phyloP scores from a whole-genome alignment of 371 early-diverging fungal species.

The Mucor velutinosus region DNA sequence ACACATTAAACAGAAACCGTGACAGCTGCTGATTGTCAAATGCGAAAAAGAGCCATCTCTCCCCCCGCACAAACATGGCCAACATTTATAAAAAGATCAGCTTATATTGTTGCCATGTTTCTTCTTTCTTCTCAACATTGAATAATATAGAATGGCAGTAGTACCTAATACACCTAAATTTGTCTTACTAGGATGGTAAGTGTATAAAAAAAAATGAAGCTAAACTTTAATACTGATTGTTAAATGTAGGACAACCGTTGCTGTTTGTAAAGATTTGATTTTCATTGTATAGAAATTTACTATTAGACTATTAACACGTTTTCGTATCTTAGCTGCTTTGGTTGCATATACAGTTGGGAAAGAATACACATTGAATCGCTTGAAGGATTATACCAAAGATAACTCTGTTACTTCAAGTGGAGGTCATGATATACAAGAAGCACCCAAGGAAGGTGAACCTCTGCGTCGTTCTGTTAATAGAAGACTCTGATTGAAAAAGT shows the following conservation, averaged over 20 bases:
- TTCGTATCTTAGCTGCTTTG: slow-evolving; percentile 20
- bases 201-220: background rate
- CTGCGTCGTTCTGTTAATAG: slow-evolving; percentile 30
- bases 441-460: slow-evolving; percentile 13
- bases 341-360: slow-evolving; percentile 20
- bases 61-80: background rate
- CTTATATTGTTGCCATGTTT: background rate
- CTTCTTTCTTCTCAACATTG: background rate
- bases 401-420: slow-evolving; percentile 31
- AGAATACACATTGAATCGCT: slow-evolving; percentile 22
- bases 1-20: background rate
- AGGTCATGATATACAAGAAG: slow-evolving; percentile 1
- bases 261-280: slow-evolving; percentile 17
- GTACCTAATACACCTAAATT: slow-evolving; percentile 24
- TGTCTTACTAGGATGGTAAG: slow-evolving; percentile 26
- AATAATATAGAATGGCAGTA: background rate
- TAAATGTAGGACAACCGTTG: slow-evolving; percentile 21
- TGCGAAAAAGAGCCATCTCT: background rate
- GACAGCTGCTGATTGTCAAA: background rate
- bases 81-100: background rate
- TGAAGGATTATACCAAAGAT: slow-evolving; percentile 24
- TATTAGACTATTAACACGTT: background rate
- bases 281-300: background rate
- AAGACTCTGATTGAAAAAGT: slow-evolving; percentile 17
- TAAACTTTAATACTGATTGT: background rate